phyloP scores from a whole-genome alignment of 805 yeast genomes.

The Zygosaccharomyces gambellarensis region DNA sequence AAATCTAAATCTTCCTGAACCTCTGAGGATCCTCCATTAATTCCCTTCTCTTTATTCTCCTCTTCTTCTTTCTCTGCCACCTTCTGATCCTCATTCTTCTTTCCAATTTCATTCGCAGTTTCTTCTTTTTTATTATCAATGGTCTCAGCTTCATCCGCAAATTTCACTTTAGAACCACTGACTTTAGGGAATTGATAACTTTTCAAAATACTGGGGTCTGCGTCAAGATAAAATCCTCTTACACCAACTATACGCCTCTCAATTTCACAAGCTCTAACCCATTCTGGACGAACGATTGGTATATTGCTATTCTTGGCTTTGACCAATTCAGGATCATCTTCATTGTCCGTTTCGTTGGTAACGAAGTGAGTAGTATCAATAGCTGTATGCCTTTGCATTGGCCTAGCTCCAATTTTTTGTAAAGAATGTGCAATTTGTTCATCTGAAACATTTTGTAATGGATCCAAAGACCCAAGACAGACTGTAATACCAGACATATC shows the following conservation, averaged over 20 bases:
- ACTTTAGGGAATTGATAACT: conserved; percentile 40
- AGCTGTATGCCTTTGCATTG: conserved; percentile 64
- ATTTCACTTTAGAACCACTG: conserved; percentile 7
- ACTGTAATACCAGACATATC: conserved; percentile 89
- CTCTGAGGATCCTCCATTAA: conserved; percentile 7
- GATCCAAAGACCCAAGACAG: conserved; percentile 77
- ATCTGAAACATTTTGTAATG: conserved; percentile 42
- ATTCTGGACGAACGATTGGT: conserved; percentile 93
- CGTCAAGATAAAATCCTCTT: conserved; percentile 71
- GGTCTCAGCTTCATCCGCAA: conserved; percentile 1
- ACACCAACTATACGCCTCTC: conserved; percentile 93
- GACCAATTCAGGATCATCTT: conserved; percentile 49
- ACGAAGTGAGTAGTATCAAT: conserved; percentile 94
- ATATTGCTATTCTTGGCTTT: conserved; percentile 82
- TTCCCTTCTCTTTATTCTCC: conserved; percentile 6
- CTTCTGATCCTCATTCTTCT: not conserved
- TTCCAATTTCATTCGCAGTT: not conserved
- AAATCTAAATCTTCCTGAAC: conserved; percentile 6
- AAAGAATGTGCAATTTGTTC: conserved; percentile 61
- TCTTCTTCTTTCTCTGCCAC: conserved; percentile 5
- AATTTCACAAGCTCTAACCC: conserved; percentile 89
- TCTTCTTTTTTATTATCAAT: not conserved
- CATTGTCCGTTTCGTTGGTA: conserved; percentile 36
- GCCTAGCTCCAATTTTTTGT: conserved; percentile 73
- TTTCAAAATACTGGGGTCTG: conserved; percentile 41